Evolutionary conservation across 495 filamentous ascomycete genomes (phyloP).

Genomic region (Aspergillus cristatus): DNA sequence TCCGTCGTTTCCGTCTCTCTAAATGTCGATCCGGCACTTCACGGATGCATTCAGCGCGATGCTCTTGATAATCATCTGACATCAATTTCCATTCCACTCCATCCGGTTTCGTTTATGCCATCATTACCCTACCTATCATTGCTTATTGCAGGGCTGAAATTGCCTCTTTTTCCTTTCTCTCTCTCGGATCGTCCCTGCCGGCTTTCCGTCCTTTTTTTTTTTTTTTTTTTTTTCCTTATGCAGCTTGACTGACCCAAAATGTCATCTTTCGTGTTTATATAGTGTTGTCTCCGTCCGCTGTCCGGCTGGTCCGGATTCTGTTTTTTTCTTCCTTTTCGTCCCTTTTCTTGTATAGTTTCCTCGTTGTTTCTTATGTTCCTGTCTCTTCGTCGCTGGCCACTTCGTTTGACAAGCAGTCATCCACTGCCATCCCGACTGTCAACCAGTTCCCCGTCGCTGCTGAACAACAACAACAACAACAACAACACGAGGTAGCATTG

Average conservation of each 20-base stretch:
- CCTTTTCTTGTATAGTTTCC: constrained; percentile 2
- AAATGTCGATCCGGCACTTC: constrained; percentile 15
- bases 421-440: not conserved
- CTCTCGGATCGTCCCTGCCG: too few relatives aligned
- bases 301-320: constrained; percentile 6
- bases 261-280: too few relatives aligned
- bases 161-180: not conserved
- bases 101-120: not conserved
- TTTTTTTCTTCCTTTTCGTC: constrained; percentile 3
- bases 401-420: constrained; percentile 3
- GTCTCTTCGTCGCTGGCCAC: not conserved
- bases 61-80: not conserved
- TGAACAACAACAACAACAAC: too few relatives aligned
- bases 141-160: not conserved
- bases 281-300: constrained; percentile 11
- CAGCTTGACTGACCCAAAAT: too few relatives aligned
- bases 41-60: constrained; percentile 1
- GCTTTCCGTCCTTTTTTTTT: too few relatives aligned
- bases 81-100: not conserved
- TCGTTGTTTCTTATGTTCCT: constrained; percentile 1
- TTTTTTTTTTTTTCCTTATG: too few relatives aligned
- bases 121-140: not conserved
- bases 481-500: too few relatives aligned
- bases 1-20: not conserved
- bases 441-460: too few relatives aligned